phyloP scores from a whole-genome alignment of 768 basidiomycete species.

The Xerocomellus dryophilus region DNA sequence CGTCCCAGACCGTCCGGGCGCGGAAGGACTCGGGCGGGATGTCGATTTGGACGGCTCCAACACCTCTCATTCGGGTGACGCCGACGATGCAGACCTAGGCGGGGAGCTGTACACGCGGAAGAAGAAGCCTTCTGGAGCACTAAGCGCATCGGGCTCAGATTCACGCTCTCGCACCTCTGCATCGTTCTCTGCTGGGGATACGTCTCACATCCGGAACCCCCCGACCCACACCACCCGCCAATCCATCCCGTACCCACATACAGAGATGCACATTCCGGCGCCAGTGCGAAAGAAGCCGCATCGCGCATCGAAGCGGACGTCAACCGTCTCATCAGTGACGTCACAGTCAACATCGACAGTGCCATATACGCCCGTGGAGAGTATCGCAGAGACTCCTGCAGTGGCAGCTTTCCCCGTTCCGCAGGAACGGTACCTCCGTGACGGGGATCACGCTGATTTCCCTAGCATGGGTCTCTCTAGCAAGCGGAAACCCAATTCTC shows the following conservation, averaged over 20 bases:
- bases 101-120: conserved; percentile 51
- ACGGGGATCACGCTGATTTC: conserved; percentile 27
- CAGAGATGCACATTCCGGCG: conserved; percentile 27
- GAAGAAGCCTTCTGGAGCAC: conserved; percentile 27
- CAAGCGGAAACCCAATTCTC: conserved; percentile 30
- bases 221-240: conserved; percentile 26
- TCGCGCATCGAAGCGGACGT: conserved; percentile 29
- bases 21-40: conserved; percentile 2
- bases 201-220: conserved; percentile 21
- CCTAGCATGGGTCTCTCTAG: conserved; percentile 40
- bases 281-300: conserved; percentile 19
- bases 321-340: conserved; percentile 39
- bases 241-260: conserved; percentile 25
- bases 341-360: conserved; percentile 49
- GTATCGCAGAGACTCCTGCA: conserved; percentile 29
- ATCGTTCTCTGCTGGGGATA: conserved; percentile 36
- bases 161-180: conserved; percentile 61
- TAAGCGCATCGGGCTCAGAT: conserved; percentile 47
- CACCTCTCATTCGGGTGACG: conserved; percentile 28
- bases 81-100: conserved; percentile 59
- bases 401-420: conserved; percentile 26
- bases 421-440: conserved; percentile 33
- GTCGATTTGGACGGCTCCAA: conserved; percentile 7
- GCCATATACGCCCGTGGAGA: conserved; percentile 35
- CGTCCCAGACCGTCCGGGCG: conserved; percentile 3